phyloP scores from a whole-genome alignment of 257 asterid genomes.

The Scutellaria barbata region DNA sequence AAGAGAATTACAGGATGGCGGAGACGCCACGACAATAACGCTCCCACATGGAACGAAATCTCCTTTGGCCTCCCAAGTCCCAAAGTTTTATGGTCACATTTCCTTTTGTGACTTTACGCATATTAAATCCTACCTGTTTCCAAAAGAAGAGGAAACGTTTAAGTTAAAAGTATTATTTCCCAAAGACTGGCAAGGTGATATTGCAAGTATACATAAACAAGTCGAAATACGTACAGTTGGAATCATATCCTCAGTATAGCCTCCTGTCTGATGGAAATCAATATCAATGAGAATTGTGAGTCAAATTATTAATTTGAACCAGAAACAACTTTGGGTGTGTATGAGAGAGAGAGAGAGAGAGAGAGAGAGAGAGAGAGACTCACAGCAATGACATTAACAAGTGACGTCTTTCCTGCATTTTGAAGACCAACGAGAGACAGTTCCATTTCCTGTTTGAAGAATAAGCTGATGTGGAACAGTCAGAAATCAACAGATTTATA shows the following conservation, averaged over 20 bases:
- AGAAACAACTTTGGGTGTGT: not conserved
- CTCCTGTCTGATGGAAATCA: constrained; percentile 77
- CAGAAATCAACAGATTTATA: constrained; percentile 19
- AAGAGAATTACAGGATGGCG: constrained; percentile 69
- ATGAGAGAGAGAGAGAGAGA: constrained; percentile 11
- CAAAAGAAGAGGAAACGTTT: constrained; percentile 7
- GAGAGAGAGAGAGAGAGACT: constrained; percentile 39
- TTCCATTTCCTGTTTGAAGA: constrained; percentile 98
- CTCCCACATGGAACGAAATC: constrained; percentile 98
- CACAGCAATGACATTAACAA: constrained; percentile 86
- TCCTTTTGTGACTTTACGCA: constrained; percentile 99
- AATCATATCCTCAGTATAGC: constrained; percentile 93
- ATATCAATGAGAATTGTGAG: constrained; percentile 28
- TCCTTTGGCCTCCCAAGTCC: constrained; percentile 97
- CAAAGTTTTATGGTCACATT: constrained; percentile 92
- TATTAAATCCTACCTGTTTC: constrained; percentile 87
- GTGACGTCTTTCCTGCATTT: constrained; percentile 94
- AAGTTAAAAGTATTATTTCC: constrained; percentile 21
- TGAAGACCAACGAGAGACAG: constrained; percentile 91
- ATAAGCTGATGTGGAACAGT: constrained; percentile 56
- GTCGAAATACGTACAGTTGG: constrained; percentile 72
- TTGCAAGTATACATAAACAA: not conserved
- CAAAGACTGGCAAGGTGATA: not conserved
- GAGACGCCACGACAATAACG: constrained; percentile 97
- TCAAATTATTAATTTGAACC: not conserved